Conservation (phyloP, 495 filamentous ascomycete genomes). For the Trichoderma reesei region DNA sequence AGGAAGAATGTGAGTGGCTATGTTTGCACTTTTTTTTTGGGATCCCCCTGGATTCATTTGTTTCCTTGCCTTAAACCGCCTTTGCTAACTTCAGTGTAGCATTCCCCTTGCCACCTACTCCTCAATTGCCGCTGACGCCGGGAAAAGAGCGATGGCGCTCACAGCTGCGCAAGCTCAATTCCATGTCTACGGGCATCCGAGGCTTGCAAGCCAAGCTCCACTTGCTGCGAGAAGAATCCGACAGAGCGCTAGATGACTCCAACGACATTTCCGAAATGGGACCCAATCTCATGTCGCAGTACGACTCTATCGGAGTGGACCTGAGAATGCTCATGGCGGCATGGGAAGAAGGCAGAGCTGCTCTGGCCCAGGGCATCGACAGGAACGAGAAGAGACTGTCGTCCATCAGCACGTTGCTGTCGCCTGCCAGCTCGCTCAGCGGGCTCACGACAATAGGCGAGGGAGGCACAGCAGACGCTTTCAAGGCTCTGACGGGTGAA, state of each 20-base stretch:
- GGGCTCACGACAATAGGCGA: slow-evolving; percentile 80
- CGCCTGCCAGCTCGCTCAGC: slow-evolving; percentile 69
- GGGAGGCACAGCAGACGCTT: slow-evolving; percentile 56
- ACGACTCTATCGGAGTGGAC: slow-evolving; percentile 88
- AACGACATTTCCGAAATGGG: slow-evolving; percentile 67
- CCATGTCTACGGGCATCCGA: slow-evolving; percentile 81
- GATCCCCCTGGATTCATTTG: not conserved
- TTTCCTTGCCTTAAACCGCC: not conserved
- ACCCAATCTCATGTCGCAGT: slow-evolving; percentile 69
- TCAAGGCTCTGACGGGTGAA: slow-evolving; percentile 66
- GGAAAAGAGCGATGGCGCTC: slow-evolving; percentile 69
- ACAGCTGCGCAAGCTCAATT: slow-evolving; percentile 76
- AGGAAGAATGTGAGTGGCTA: slow-evolving; percentile 67
- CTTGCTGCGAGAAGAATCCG: slow-evolving; percentile 81
- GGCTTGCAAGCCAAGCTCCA: slow-evolving; percentile 93
- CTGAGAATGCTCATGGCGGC: slow-evolving; percentile 74
- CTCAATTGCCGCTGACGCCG: slow-evolving; percentile 61
- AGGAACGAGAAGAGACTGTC: slow-evolving; percentile 60
- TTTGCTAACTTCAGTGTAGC: slow-evolving; percentile 17
- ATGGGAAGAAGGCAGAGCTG: slow-evolving; percentile 79
- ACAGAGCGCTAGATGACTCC: slow-evolving; percentile 60
- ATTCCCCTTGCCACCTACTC: slow-evolving; percentile 39
- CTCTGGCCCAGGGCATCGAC: slow-evolving; percentile 65
- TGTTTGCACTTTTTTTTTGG: no score
- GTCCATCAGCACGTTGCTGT: slow-evolving; percentile 58